These are phyloP conservation scores for Alternaria incomplexa DNA, from an alignment of 2,329 filamentous ascomycete species.

Conservation along the genomic window DNA sequence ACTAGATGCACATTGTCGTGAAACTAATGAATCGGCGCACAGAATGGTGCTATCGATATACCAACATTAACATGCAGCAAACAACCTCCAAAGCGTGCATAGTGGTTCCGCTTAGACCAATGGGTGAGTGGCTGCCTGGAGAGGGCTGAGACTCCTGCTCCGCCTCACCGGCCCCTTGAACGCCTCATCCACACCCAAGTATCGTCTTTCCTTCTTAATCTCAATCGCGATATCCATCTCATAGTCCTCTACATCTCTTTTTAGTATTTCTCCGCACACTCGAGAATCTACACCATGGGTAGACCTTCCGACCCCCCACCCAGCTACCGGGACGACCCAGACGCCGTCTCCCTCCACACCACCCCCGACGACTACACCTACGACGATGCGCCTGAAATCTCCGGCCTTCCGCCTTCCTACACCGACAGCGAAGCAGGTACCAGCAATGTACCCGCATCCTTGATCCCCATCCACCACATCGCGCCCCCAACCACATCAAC, in stretches of 20 bases:
- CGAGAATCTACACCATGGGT: slow-evolving; percentile 33
- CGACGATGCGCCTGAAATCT: slow-evolving; percentile 44
- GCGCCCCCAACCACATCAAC: slow-evolving; percentile 35
- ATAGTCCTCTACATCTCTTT: background rate
- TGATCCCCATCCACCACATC: slow-evolving; percentile 31
- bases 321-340: slow-evolving; percentile 46
- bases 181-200: slow-evolving; percentile 12
- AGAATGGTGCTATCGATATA: background rate
- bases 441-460: slow-evolving; percentile 8
- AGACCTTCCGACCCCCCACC: slow-evolving; percentile 24
- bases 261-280: background rate
- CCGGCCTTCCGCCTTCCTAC: slow-evolving; percentile 45
- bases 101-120: slow-evolving; percentile 10
- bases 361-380: slow-evolving; percentile 48
- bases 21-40: background rate
- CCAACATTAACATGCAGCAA: background rate
- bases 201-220: slow-evolving; percentile 3
- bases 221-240: background rate
- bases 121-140: slow-evolving; percentile 33
- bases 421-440: slow-evolving; percentile 38
- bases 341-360: slow-evolving; percentile 49
- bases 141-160: slow-evolving; percentile 25
- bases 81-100: background rate
- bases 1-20: background rate
- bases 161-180: slow-evolving; percentile 28